phyloP scores from a whole-genome alignment of 2,329 filamentous ascomycete genomes.

The Cercospora sp. region DNA sequence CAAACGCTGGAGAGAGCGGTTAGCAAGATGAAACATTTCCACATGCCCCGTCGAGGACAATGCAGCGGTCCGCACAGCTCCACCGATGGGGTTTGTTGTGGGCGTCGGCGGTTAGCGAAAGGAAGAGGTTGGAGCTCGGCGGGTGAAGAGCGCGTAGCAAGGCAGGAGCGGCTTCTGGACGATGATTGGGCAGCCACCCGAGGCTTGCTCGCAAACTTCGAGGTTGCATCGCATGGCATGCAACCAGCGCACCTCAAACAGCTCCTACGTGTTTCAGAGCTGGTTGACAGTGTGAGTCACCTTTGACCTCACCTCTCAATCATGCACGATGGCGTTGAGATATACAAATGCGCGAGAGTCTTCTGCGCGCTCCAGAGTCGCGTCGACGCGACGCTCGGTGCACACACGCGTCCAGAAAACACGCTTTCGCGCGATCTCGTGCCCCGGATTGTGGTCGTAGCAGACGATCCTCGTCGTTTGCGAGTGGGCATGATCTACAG shows the following conservation, averaged over 20 bases:
- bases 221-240: conserved; percentile 9
- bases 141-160: conserved; percentile 18
- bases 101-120: conserved; percentile 24
- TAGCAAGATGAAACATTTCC: conserved; percentile 37
- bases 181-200: not conserved
- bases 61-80: conserved; percentile 22
- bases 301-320: conserved; percentile 16
- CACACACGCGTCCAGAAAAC: not conserved
- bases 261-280: conserved; percentile 8
- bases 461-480: not conserved
- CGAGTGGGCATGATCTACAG: conserved; percentile 4
- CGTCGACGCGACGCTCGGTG: not conserved
- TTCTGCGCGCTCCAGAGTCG: not conserved
- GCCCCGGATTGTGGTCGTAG: not conserved
- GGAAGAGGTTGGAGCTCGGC: conserved; percentile 20
- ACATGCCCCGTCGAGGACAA: conserved; percentile 15
- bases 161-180: not conserved
- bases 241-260: conserved; percentile 7
- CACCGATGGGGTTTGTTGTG: conserved; percentile 15
- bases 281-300: conserved; percentile 23
- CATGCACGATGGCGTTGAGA: not conserved
- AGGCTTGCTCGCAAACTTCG: conserved; percentile 2
- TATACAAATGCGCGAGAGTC: not conserved
- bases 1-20: conserved; percentile 32
- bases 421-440: not conserved